A percentile compares a stretch with the other conserved stretches of the same genome.
Evolutionary conservation across 202 grass and related monocot genomes (phyloP).

Genomic region (Schoenoplectus triqueter): DNA sequence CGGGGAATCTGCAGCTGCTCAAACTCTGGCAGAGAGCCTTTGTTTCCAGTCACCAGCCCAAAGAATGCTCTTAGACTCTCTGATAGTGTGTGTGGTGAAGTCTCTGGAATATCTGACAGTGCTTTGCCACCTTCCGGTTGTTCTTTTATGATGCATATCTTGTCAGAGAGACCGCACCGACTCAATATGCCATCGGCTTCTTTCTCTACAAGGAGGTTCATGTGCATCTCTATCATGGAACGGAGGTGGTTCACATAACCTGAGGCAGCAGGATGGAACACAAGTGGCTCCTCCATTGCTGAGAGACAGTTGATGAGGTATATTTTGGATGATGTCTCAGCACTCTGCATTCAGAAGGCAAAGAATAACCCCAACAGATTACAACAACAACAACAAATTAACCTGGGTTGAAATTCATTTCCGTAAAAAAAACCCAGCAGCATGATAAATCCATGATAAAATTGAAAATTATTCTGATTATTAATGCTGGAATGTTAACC

Average conservation of each 20-base stretch:
- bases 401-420: neutral
- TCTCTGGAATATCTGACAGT: conserved; percentile 67
- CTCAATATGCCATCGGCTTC: conserved; percentile 73
- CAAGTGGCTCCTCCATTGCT: conserved; percentile 82
- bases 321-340: conserved; percentile 74
- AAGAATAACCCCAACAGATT: conserved; percentile 29
- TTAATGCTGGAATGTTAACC: conserved; percentile 56
- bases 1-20: conserved; percentile 85
- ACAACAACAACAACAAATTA: too few species aligned
- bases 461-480: conserved; percentile 37
- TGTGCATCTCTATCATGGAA: conserved; percentile 66
- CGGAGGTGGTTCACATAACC: conserved; percentile 65
- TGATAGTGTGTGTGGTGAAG: conserved; percentile 58
- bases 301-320: conserved; percentile 98
- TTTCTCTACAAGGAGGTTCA: conserved; percentile 65
- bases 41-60: conserved; percentile 67
- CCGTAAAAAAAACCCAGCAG: too few species aligned
- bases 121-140: conserved; percentile 39
- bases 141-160: conserved; percentile 77
- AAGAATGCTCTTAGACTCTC: conserved; percentile 89
- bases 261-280: conserved; percentile 66
- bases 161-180: conserved; percentile 67
- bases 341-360: conserved; percentile 55
- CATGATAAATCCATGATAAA: conserved; percentile 28
- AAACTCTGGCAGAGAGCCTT: conserved; percentile 93